Conservation (phyloP, 306 rosid species). For the Quercus ilex region DNA sequence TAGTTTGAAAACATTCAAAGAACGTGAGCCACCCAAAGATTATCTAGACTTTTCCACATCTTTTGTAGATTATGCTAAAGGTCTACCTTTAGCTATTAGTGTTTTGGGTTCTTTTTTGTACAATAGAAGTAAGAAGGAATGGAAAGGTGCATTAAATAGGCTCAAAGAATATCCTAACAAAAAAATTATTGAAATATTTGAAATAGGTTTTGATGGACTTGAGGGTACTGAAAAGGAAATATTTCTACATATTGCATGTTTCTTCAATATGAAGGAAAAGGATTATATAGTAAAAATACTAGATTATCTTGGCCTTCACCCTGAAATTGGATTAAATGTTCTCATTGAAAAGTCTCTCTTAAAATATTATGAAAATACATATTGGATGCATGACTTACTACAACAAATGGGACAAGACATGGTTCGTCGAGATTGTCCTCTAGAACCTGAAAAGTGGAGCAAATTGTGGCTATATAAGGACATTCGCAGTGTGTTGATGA, state of each 20-base stretch:
- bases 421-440: too few relatives aligned
- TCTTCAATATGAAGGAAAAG: slow-evolving; percentile 36
- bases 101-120: slow-evolving; percentile 24
- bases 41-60: slow-evolving; percentile 24
- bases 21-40: slow-evolving; percentile 12
- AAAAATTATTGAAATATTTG: slow-evolving; percentile 13
- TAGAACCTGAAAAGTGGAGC: too few relatives aligned
- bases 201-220: slow-evolving; percentile 30
- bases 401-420: too few relatives aligned
- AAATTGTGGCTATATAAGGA: too few relatives aligned
- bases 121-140: slow-evolving; percentile 16
- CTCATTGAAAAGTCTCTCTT: slow-evolving; percentile 40
- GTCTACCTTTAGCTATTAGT: slow-evolving; percentile 41
- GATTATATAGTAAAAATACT: slow-evolving; percentile 21
- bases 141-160: slow-evolving; percentile 25
- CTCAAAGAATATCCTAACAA: slow-evolving; percentile 2
- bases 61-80: slow-evolving; percentile 18
- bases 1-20: slow-evolving; percentile 30
- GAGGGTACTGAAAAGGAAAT: neutral
- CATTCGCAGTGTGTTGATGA: too few relatives aligned
- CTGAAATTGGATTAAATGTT: slow-evolving; percentile 26
- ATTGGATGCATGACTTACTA: too few relatives aligned
- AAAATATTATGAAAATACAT: too few relatives aligned
- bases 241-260: slow-evolving; percentile 17
- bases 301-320: slow-evolving; percentile 19